Percentiles rank a stretch among this genome's conserved stretches.
Evolutionary conservation across 163 green algal species (phyloP).

Genomic region (Chloroidium sp.): DNA sequence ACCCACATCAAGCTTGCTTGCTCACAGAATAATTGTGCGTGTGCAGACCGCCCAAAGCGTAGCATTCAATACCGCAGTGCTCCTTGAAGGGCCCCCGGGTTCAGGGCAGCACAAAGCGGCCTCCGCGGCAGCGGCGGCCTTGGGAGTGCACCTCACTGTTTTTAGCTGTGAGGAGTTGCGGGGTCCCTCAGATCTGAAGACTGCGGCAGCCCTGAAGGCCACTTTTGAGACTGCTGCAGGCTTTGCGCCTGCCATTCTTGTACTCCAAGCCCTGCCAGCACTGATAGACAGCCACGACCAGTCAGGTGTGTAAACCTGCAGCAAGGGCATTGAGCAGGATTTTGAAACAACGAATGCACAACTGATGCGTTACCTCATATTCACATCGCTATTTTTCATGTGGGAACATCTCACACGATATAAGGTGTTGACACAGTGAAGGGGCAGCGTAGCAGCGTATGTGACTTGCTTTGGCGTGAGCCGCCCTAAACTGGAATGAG

Average conservation of each 20-base stretch:
- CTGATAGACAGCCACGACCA: constrained; percentile 6
- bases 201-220: constrained; percentile 24
- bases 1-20: neutral
- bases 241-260: constrained; percentile 34
- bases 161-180: constrained; percentile 46
- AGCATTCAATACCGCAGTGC: constrained; percentile 35
- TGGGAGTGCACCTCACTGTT: constrained; percentile 54
- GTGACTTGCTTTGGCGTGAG: too few species aligned
- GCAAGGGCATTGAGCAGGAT: too few species aligned
- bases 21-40: neutral
- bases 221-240: constrained; percentile 17
- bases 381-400: neutral
- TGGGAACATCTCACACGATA: neutral
- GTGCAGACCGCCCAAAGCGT: neutral
- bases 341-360: neutral
- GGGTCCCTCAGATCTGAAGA: constrained; percentile 16
- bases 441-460: neutral
- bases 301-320: too few species aligned
- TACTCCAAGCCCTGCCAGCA: constrained; percentile 28
- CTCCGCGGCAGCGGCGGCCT: constrained; percentile 44
- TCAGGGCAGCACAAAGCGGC: constrained; percentile 42
- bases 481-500: too few species aligned
- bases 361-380: neutral
- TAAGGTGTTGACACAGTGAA: neutral
- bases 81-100: constrained; percentile 56